Conservation (phyloP, 345 rosid species). For the Isatis tinctoria region DNA sequence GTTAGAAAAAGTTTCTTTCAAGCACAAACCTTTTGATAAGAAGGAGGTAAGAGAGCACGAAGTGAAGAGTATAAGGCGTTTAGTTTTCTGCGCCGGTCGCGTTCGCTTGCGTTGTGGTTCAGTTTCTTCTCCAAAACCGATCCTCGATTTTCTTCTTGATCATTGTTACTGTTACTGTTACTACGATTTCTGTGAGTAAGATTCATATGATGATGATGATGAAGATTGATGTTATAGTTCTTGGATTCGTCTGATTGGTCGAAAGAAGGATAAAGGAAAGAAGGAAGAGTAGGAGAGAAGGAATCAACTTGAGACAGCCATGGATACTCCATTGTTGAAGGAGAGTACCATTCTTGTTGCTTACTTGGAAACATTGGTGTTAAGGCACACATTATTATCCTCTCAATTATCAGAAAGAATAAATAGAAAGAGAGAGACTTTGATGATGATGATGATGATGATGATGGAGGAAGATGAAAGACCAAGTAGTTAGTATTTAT, state of each 20-base stretch:
- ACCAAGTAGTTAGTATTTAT: conserved; percentile 14
- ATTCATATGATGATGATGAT: neutral
- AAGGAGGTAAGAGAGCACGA: conserved; percentile 52
- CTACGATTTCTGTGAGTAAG: neutral
- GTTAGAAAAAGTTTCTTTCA: neutral
- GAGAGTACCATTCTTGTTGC: conserved; percentile 19
- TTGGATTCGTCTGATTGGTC: neutral
- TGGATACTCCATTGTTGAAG: conserved; percentile 29
- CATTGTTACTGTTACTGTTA: neutral
- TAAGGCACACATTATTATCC: conserved; percentile 22
- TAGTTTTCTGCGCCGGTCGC: conserved; percentile 58
- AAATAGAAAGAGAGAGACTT: conserved; percentile 5
- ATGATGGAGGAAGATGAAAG: conserved; percentile 19
- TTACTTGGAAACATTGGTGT: conserved; percentile 20
- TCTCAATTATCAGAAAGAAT: neutral
- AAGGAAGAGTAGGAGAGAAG: conserved; percentile 25
- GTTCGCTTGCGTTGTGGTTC: conserved; percentile 70
- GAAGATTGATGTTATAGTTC: conserved; percentile 11
- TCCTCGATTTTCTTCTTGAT: neutral
- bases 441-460: neutral
- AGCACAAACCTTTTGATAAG: conserved; percentile 46
- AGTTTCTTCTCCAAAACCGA: conserved; percentile 48
- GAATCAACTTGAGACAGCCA: conserved; percentile 13
- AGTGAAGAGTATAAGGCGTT: conserved; percentile 55
- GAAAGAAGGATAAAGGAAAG: conserved; percentile 15